Evolutionary conservation across 2,329 filamentous ascomycete species (phyloP).

Genomic region (Xylaria sp.): DNA sequence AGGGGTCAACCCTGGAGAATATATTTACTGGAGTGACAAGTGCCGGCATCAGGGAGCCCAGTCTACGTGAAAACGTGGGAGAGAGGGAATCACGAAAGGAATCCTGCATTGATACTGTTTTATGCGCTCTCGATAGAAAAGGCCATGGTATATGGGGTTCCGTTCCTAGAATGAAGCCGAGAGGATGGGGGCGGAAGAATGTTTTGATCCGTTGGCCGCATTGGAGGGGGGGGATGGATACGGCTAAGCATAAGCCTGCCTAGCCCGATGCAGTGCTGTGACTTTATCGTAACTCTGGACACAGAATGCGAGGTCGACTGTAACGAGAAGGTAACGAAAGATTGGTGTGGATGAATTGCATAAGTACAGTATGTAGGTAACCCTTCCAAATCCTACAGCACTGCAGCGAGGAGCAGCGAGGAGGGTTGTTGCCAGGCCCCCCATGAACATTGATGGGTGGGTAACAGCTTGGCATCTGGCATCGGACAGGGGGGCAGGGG

Average conservation of each 20-base stretch:
- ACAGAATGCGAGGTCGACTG: conserved; percentile 23
- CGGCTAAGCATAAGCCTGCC: conserved; percentile 1
- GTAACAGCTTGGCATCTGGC: conserved; percentile 10
- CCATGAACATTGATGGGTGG: conserved; percentile 10
- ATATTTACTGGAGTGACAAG: background rate
- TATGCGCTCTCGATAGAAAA: background rate
- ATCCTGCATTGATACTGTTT: background rate
- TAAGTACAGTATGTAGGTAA: too few species aligned
- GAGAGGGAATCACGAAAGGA: too few species aligned
- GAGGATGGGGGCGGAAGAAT: conserved; percentile 15
- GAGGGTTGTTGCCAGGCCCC: conserved; percentile 13
- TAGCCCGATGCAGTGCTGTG: conserved; percentile 22
- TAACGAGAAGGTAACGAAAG: conserved; percentile 32
- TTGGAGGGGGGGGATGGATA: conserved; percentile 17
- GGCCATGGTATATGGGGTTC: background rate
- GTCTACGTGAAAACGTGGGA: background rate
- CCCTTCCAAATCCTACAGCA: conserved; percentile 14
- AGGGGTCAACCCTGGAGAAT: background rate
- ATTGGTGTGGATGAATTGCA: conserved; percentile 19
- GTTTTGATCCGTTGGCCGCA: conserved; percentile 20
- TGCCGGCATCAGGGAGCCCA: background rate
- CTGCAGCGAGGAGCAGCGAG: conserved; percentile 7
- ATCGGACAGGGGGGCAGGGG: background rate
- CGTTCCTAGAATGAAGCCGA: conserved; percentile 4
- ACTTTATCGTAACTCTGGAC: conserved; percentile 26